phyloP scores from a whole-genome alignment of 305 asterid species.

The Fraxinus nigra region DNA sequence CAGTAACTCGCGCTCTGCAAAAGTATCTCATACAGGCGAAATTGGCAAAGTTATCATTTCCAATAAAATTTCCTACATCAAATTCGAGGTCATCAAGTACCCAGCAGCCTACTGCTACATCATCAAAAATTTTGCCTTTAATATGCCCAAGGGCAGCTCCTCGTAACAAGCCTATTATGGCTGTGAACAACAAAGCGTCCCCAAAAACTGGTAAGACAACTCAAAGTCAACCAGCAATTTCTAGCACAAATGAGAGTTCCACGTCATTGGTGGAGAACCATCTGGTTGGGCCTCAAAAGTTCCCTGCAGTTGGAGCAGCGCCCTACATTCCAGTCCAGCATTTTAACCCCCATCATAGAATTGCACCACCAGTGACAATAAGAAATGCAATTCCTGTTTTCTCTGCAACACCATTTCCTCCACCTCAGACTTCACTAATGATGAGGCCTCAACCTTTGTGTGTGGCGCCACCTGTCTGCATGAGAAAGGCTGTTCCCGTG shows the following conservation, averaged over 20 bases:
- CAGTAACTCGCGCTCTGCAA: conserved; percentile 33
- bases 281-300: conserved; percentile 43
- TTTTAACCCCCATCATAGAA: conserved; percentile 57
- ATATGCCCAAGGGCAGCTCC: conserved; percentile 42
- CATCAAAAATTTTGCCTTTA: conserved; percentile 47
- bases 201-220: conserved; percentile 26
- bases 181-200: conserved; percentile 20
- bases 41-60: conserved; percentile 22
- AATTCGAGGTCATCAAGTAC: conserved; percentile 29
- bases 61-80: conserved; percentile 28
- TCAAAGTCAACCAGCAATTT: conserved; percentile 29
- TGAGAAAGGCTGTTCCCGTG: conserved; percentile 64
- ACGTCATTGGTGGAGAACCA: conserved; percentile 26
- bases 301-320: conserved; percentile 86
- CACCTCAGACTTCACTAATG: conserved; percentile 50
- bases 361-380: conserved; percentile 85
- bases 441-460: conserved; percentile 53
- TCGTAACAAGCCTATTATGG: conserved; percentile 29
- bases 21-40: conserved; percentile 25
- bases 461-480: conserved; percentile 61
- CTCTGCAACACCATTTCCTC: conserved; percentile 80
- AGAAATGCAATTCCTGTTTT: conserved; percentile 75
- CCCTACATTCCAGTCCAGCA: conserved; percentile 89
- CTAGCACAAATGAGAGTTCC: conserved; percentile 26
- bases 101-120: conserved; percentile 33